Percentiles rank a stretch among this genome's conserved stretches.
Conservation (phyloP, 371 early-diverging fungal species). For the Rhizomucor miehei region DNA sequence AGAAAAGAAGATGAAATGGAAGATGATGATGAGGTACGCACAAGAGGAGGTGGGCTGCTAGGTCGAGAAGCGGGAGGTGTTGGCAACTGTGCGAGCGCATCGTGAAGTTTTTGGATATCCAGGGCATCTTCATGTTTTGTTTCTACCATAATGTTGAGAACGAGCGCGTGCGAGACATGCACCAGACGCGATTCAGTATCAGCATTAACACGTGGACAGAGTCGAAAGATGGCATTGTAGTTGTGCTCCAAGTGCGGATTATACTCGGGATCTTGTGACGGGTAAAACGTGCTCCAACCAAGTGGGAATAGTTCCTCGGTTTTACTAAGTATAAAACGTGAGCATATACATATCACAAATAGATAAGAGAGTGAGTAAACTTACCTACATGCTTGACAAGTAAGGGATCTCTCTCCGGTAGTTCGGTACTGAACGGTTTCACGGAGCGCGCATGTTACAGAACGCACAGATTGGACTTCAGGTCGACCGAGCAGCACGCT, state of each 20-base stretch:
- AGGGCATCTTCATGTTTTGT: constrained; percentile 5
- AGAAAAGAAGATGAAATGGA: constrained; percentile 31
- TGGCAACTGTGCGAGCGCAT: constrained; percentile 5
- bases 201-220: constrained; percentile 32
- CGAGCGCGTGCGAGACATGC: constrained; percentile 20
- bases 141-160: constrained; percentile 27
- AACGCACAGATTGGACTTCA: constrained; percentile 26
- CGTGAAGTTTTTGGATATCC: constrained; percentile 7
- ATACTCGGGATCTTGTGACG: constrained; percentile 17
- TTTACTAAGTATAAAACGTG: constrained; percentile 5
- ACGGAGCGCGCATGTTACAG: constrained; percentile 43
- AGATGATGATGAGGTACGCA: constrained; percentile 39
- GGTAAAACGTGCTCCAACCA: constrained; percentile 27
- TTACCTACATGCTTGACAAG: constrained; percentile 9
- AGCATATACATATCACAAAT: background rate
- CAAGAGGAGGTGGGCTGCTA: constrained; percentile 25
- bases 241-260: constrained; percentile 16
- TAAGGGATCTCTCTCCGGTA: constrained; percentile 18
- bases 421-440: constrained; percentile 47
- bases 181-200: constrained; percentile 22
- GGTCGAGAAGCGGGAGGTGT: constrained; percentile 21
- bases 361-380: background rate
- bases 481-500: constrained; percentile 31
- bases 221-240: constrained; percentile 28
- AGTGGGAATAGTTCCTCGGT: constrained; percentile 25